A percentile compares a stretch with the other conserved stretches of the same genome.
Evolutionary conservation across 306 rosid genomes (phyloP).

Genomic region (Ochetophila trinervis): DNA sequence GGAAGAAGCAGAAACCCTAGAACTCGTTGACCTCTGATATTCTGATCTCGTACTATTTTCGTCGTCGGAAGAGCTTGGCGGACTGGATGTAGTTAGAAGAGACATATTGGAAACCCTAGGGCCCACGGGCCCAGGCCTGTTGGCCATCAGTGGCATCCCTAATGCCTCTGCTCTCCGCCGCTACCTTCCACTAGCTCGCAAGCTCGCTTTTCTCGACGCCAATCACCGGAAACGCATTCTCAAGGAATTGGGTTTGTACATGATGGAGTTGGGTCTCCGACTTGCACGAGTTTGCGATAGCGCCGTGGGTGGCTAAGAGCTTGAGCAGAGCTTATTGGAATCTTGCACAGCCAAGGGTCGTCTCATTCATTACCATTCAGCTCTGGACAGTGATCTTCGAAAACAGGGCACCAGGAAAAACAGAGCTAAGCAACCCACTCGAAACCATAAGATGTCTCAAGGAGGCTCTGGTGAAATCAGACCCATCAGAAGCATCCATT

Average conservation of each 20-base stretch:
- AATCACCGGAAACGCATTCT: constrained; percentile 55
- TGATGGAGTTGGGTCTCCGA: constrained; percentile 75
- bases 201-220: constrained; percentile 55
- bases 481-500: constrained; percentile 21
- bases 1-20: constrained; percentile 16
- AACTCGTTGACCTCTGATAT: constrained; percentile 31
- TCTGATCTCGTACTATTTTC: constrained; percentile 39
- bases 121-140: constrained; percentile 45
- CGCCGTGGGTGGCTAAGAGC: constrained; percentile 67
- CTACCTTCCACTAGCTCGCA: constrained; percentile 35
- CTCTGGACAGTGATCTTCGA: constrained; percentile 40
- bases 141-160: constrained; percentile 38
- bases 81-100: constrained; percentile 17
- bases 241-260: constrained; percentile 67
- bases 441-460: constrained; percentile 16
- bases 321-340: constrained; percentile 72
- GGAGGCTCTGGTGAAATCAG: not conserved
- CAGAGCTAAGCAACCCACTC: not conserved
- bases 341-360: constrained; percentile 72
- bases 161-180: constrained; percentile 34
- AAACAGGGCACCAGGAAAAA: constrained; percentile 34
- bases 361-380: constrained; percentile 85
- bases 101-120: constrained; percentile 45
- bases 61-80: constrained; percentile 15
- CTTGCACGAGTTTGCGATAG: constrained; percentile 71